Evolutionary conservation across 2,329 filamentous ascomycete genomes (phyloP).

Genomic region (Epichloe festucae): DNA sequence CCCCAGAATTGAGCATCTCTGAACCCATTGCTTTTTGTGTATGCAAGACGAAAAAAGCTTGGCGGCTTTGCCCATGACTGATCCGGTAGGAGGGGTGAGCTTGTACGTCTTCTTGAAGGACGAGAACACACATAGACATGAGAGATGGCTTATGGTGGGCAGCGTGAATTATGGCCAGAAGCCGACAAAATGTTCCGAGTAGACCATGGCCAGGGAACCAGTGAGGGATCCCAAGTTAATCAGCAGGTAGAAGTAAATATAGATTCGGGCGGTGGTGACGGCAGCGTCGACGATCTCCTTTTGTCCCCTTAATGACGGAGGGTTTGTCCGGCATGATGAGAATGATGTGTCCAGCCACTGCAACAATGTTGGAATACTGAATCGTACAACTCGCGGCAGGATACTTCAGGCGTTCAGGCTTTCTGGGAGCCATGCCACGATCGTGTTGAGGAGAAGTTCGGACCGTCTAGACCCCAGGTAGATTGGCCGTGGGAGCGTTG

Average conservation of each 20-base stretch:
- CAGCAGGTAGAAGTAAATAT: constrained; percentile 58
- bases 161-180: constrained; percentile 61
- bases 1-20: constrained; percentile 38
- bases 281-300: constrained; percentile 53
- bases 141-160: constrained; percentile 50
- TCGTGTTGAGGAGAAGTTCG: neutral
- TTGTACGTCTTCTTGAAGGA: neutral
- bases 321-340: constrained; percentile 55
- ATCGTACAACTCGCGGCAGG: constrained; percentile 50
- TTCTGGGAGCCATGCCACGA: neutral
- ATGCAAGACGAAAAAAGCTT: constrained; percentile 31
- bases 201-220: constrained; percentile 55
- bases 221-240: constrained; percentile 57
- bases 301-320: constrained; percentile 44
- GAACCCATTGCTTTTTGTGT: constrained; percentile 41
- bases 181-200: constrained; percentile 61
- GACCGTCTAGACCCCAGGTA: neutral
- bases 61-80: neutral
- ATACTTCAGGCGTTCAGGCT: too few species aligned
- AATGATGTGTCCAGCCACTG: constrained; percentile 53
- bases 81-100: neutral
- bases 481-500: neutral
- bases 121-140: constrained; percentile 25
- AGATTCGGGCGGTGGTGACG: constrained; percentile 49
- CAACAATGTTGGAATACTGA: constrained; percentile 44